phyloP scores from a whole-genome alignment of 2,329 filamentous ascomycete genomes.

The Niveomyces coronatus region DNA sequence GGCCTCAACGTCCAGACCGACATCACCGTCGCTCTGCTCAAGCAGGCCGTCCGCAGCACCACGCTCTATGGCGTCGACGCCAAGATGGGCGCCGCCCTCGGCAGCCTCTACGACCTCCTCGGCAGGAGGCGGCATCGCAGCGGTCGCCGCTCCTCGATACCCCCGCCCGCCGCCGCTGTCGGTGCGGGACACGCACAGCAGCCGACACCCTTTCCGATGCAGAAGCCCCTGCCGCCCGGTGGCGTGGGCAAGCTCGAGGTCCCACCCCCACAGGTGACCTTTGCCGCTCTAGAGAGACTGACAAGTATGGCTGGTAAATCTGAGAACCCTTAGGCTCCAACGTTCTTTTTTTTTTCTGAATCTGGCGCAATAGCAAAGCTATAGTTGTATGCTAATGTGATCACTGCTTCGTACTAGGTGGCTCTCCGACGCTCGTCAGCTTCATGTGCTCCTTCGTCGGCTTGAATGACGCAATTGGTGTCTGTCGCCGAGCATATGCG shows the following conservation, averaged over 20 bases:
- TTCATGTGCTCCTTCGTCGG: conserved; percentile 39
- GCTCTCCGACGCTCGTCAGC: conserved; percentile 37
- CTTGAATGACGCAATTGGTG: conserved; percentile 37
- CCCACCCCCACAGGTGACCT: conserved; percentile 41
- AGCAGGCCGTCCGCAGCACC: conserved; percentile 38
- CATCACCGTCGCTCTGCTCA: conserved; percentile 44
- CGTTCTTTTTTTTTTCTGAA: too few relatives aligned
- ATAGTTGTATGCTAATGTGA: background rate
- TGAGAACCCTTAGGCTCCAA: too few relatives aligned
- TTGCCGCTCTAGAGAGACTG: conserved; percentile 36
- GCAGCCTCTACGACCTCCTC: conserved; percentile 41
- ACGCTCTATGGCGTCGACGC: conserved; percentile 35
- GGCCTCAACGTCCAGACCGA: conserved; percentile 39
- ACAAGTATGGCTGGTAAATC: conserved; percentile 35
- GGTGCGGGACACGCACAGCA: conserved; percentile 23
- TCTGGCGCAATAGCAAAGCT: too few relatives aligned
- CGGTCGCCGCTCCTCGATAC: too few relatives aligned
- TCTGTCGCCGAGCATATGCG: conserved; percentile 40
- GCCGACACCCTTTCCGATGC: conserved; percentile 35
- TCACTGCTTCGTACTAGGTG: conserved; percentile 22
- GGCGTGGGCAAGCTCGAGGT: conserved; percentile 39
- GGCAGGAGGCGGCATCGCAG: conserved; percentile 31
- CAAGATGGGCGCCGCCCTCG: conserved; percentile 43
- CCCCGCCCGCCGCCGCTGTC: background rate
- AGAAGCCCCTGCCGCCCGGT: conserved; percentile 34